Evolutionary conservation across 768 basidiomycete species (phyloP).

Genomic region (Tulasnella sp.): DNA sequence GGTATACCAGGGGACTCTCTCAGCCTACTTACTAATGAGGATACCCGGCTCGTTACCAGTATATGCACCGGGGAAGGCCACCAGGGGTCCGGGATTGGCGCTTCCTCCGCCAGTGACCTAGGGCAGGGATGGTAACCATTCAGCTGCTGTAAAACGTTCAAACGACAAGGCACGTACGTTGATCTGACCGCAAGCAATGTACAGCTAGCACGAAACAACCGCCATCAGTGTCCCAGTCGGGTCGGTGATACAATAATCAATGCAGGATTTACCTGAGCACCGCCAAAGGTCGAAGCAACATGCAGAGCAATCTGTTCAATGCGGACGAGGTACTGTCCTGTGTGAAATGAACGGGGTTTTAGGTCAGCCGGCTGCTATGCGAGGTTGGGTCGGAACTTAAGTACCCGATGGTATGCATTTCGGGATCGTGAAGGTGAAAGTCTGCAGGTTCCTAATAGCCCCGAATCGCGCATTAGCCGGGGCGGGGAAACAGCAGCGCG

Average conservation of each 20-base stretch:
- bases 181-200: slow-evolving; percentile 23
- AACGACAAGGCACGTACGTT: slow-evolving; percentile 15
- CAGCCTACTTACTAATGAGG: slow-evolving; percentile 25
- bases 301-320: slow-evolving; percentile 26
- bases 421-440: slow-evolving; percentile 19
- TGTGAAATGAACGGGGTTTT: neutral
- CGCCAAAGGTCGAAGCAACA: slow-evolving; percentile 19
- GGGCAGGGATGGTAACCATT: too few relatives aligned
- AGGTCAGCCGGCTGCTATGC: slow-evolving; percentile 20
- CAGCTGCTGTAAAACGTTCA: neutral
- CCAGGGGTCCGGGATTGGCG: slow-evolving; percentile 9
- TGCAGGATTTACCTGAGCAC: slow-evolving; percentile 21
- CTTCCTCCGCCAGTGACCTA: slow-evolving; percentile 22
- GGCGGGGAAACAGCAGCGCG: slow-evolving; percentile 27
- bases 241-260: neutral
- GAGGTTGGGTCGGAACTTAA: slow-evolving; percentile 9
- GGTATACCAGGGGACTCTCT: slow-evolving; percentile 25
- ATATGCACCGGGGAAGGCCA: slow-evolving; percentile 22
- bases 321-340: slow-evolving; percentile 25
- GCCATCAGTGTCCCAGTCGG: slow-evolving; percentile 31
- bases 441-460: slow-evolving; percentile 43
- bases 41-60: slow-evolving; percentile 25
- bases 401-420: slow-evolving; percentile 34
- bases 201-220: slow-evolving; percentile 19
- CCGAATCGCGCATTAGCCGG: slow-evolving; percentile 17